These are phyloP conservation scores for Nicotiana noctiflora DNA, from an alignment of 257 asterid species.

Conservation along the genomic window DNA sequence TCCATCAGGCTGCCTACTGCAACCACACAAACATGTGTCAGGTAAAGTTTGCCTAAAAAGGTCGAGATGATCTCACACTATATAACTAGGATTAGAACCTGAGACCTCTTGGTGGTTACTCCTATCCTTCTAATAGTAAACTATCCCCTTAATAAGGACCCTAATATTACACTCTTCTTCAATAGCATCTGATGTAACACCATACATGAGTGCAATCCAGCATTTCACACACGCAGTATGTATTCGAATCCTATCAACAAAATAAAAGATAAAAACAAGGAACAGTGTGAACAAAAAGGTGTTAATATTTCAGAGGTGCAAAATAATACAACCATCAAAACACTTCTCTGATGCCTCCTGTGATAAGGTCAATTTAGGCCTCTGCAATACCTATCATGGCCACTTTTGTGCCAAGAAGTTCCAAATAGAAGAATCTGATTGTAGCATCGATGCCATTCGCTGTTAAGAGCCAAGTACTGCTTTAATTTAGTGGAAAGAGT, in stretches of 20 bases:
- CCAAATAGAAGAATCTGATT: background rate
- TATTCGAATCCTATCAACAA: background rate
- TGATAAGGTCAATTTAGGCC: background rate
- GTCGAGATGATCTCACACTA: background rate
- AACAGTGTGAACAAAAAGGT: background rate
- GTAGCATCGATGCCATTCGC: constrained; percentile 8
- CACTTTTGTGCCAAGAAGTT: background rate
- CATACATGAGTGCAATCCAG: background rate
- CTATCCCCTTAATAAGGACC: background rate
- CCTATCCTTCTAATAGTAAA: background rate
- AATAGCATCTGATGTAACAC: background rate
- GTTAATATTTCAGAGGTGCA: background rate
- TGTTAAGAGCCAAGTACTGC: background rate
- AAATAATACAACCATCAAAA: background rate
- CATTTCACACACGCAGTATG: background rate
- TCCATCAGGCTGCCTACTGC: background rate
- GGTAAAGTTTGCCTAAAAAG: background rate
- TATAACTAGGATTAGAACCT: background rate
- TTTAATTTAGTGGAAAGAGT: constrained; percentile 1
- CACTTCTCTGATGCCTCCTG: background rate
- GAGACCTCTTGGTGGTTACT: background rate
- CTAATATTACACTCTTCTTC: background rate
- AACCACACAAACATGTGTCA: background rate
- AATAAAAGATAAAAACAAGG: background rate
- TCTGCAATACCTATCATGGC: background rate